Percentiles rank a stretch among this genome's conserved stretches.
Conservation (phyloP, 306 rosid genomes). For the Inga laurina region DNA sequence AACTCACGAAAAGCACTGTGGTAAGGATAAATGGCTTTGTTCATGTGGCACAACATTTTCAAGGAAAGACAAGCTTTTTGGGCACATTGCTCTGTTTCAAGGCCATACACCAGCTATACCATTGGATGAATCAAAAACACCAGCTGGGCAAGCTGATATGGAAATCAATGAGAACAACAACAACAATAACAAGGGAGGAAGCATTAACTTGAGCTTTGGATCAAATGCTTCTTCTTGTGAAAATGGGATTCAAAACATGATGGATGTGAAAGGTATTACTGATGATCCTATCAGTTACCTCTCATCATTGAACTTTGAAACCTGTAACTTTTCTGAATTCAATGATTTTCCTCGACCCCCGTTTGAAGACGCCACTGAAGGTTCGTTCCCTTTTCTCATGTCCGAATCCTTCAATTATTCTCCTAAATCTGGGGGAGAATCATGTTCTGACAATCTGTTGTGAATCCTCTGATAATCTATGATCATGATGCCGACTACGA, state of each 20-base stretch:
- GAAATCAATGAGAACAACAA: constrained; percentile 47
- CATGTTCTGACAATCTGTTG: constrained; percentile 49
- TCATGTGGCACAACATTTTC: constrained; percentile 99
- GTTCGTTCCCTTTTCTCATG: constrained; percentile 73
- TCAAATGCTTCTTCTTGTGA: constrained; percentile 53
- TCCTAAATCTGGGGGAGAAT: constrained; percentile 63
- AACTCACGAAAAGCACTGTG: constrained; percentile 99
- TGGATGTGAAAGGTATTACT: constrained; percentile 61
- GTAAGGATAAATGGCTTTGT: constrained; percentile 97
- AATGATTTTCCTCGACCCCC: constrained; percentile 85
- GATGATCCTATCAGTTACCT: constrained; percentile 79
- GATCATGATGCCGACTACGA: constrained; percentile 26
- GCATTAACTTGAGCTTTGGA: constrained; percentile 60
- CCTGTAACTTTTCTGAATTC: constrained; percentile 77
- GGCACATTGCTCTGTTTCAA: constrained; percentile 95
- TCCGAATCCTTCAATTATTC: constrained; percentile 66
- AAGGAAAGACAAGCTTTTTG: constrained; percentile 98
- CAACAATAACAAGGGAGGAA: constrained; percentile 39
- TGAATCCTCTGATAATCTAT: constrained; percentile 20
- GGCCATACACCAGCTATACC: constrained; percentile 99
- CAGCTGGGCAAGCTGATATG: constrained; percentile 38
- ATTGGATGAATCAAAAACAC: constrained; percentile 64
- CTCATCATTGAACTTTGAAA: constrained; percentile 77
- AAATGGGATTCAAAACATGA: constrained; percentile 43
- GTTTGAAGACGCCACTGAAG: constrained; percentile 81